These are phyloP conservation scores for Guyanaporus albipodus DNA, from an alignment of 768 basidiomycete species.

Conservation along the genomic window DNA sequence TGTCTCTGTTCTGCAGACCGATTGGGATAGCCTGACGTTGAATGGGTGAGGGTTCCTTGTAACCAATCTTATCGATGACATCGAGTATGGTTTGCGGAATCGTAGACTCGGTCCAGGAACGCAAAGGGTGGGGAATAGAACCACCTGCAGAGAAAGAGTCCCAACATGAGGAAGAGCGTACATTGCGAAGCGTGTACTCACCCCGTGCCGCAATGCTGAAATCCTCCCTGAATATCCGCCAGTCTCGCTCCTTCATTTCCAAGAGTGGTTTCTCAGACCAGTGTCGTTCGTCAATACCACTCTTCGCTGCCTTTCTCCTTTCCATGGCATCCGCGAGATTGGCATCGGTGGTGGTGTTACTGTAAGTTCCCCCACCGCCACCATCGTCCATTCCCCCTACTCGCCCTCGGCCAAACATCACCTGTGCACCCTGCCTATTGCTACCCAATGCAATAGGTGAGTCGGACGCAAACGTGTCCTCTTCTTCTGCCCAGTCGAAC, in stretches of 20 bases:
- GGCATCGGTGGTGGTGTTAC: conserved; percentile 37
- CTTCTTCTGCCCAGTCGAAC: conserved; percentile 98
- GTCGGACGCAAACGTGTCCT: conserved; percentile 85
- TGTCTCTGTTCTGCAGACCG: conserved; percentile 91
- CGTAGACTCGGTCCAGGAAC: conserved; percentile 85
- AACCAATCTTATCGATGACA: conserved; percentile 88
- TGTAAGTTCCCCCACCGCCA: conserved; percentile 36
- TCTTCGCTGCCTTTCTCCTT: conserved; percentile 72
- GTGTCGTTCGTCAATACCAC: conserved; percentile 88
- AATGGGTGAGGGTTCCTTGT: conserved; percentile 95
- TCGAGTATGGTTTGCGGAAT: conserved; percentile 79
- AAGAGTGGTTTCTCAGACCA: conserved; percentile 92
- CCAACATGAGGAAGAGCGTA: conserved; percentile 1
- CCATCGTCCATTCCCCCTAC: conserved; percentile 86
- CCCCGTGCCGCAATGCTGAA: conserved; percentile 94
- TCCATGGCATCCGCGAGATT: conserved; percentile 82
- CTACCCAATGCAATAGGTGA: conserved; percentile 67
- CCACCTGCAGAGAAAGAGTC: conserved; percentile 54
- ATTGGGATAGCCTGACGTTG: conserved; percentile 99
- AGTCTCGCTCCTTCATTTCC: conserved; percentile 96
- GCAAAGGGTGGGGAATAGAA: conserved; percentile 86
- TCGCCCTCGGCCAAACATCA: conserved; percentile 85
- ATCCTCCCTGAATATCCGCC: conserved; percentile 99
- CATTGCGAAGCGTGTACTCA: conserved; percentile 23
- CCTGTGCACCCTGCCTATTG: conserved; percentile 75